These are phyloP conservation scores for Ustilago lituana DNA, from an alignment of 1,284 basidiomycete genomes.

Conservation along the genomic window DNA sequence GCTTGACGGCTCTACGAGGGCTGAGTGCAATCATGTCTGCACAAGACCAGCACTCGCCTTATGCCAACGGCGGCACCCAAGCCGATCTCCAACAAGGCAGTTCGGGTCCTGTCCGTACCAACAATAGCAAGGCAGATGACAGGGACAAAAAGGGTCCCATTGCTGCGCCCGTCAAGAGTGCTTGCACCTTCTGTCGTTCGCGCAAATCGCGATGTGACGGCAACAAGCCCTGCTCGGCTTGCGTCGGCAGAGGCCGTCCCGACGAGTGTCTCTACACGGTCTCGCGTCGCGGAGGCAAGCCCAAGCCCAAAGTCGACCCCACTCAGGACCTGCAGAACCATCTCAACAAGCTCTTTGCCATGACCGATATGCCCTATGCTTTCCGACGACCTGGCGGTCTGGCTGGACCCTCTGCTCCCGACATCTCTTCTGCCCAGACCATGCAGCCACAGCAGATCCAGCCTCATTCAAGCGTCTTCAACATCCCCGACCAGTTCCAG, in stretches of 20 bases:
- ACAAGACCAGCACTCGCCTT: conserved; percentile 15
- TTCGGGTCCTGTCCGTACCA: conserved; percentile 33
- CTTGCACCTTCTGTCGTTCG: conserved; percentile 56
- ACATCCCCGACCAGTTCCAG: conserved; percentile 29
- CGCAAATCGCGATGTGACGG: conserved; percentile 63
- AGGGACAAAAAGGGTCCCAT: conserved; percentile 45
- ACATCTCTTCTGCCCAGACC: conserved; percentile 4
- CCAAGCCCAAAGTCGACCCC: conserved; percentile 55
- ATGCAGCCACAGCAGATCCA: conserved; percentile 22
- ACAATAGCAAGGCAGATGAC: conserved; percentile 34
- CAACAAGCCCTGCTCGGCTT: conserved; percentile 59
- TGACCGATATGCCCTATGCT: conserved; percentile 55
- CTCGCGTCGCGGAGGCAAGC: conserved; percentile 60
- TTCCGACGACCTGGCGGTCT: conserved; percentile 54
- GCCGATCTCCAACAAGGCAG: conserved; percentile 13
- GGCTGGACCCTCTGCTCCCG: conserved; percentile 19
- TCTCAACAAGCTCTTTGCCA: conserved; percentile 54
- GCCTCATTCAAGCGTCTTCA: conserved; percentile 25
- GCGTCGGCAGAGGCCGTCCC: conserved; percentile 45
- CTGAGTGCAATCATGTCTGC: conserved; percentile 17
- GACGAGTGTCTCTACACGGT: conserved; percentile 62
- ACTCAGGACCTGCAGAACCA: conserved; percentile 50
- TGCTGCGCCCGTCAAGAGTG: conserved; percentile 55
- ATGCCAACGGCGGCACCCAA: conserved; percentile 14
- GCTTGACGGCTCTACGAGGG: too few relatives aligned